These are phyloP conservation scores for Flueggea neowawraea DNA, from an alignment of 441 rosid genomes.

Conservation along the genomic window DNA sequence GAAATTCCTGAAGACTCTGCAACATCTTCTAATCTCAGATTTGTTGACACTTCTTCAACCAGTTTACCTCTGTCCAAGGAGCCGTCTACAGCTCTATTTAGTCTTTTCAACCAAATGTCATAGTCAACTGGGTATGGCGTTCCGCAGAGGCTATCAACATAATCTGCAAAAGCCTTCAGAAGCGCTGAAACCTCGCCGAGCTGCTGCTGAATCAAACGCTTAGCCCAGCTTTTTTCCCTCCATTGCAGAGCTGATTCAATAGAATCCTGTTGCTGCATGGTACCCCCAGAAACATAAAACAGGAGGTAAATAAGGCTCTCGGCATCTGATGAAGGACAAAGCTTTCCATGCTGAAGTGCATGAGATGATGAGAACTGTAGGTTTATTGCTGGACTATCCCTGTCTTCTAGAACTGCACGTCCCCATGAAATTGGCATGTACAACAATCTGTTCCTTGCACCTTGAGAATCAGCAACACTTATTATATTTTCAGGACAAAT, in stretches of 20 bases:
- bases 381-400: conserved; percentile 56
- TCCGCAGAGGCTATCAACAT: conserved; percentile 66
- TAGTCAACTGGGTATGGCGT: conserved; percentile 66
- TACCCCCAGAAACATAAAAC: conserved; percentile 46
- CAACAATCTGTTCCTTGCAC: conserved; percentile 13
- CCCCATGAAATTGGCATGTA: conserved; percentile 59
- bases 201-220: conserved; percentile 49
- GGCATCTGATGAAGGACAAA: conserved; percentile 65
- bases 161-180: conserved; percentile 68
- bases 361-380: conserved; percentile 61
- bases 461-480: conserved; percentile 26
- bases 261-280: conserved; percentile 47
- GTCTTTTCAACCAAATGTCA: conserved; percentile 57
- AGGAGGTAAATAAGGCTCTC: conserved; percentile 62
- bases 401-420: conserved; percentile 62
- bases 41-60: conserved; percentile 34
- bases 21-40: conserved; percentile 33
- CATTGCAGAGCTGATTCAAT: conserved; percentile 67
- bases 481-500: conserved; percentile 56
- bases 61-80: conserved; percentile 45
- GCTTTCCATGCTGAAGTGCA: conserved; percentile 65
- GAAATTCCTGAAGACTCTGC: conserved; percentile 41
- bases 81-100: conserved; percentile 45
- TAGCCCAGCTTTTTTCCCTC: conserved; percentile 64
- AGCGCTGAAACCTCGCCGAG: conserved; percentile 58